A percentile compares a stretch with the other conserved stretches of the same genome.
Conservation (phyloP, 208 protist genomes). For the Trichomonas tenax region DNA sequence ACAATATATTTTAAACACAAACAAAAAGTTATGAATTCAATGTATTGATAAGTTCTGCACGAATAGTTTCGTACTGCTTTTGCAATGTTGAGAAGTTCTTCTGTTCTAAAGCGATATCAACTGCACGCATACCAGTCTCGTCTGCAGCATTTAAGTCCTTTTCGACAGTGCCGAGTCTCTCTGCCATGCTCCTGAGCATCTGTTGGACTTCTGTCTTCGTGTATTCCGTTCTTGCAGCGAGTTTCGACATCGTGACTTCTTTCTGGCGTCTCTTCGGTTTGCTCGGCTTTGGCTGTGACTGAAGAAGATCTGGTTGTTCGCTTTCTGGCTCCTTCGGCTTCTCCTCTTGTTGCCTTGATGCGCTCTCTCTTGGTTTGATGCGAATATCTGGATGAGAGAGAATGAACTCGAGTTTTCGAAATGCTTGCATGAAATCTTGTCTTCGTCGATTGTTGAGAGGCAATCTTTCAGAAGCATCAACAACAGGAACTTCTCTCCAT, state of each 20-base stretch:
- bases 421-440: neutral
- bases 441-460: neutral
- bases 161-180: neutral
- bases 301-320: neutral
- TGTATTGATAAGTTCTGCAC: neutral
- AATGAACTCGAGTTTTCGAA: neutral
- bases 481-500: neutral
- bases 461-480: neutral
- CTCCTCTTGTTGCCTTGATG: neutral
- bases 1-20: neutral
- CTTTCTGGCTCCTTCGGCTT: neutral
- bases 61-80: constrained; percentile 2
- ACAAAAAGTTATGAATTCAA: constrained; percentile 5
- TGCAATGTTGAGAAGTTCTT: neutral
- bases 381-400: neutral
- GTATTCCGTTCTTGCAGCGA: neutral
- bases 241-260: neutral
- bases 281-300: neutral
- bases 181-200: neutral
- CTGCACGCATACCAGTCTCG: neutral
- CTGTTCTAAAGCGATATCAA: neutral
- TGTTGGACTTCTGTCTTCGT: constrained; percentile 5
- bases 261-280: neutral
- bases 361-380: neutral
- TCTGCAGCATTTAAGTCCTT: neutral